Base-by-base conservation (phyloP, 345 rosid species). In the Eucalyptus pumila region DNA sequence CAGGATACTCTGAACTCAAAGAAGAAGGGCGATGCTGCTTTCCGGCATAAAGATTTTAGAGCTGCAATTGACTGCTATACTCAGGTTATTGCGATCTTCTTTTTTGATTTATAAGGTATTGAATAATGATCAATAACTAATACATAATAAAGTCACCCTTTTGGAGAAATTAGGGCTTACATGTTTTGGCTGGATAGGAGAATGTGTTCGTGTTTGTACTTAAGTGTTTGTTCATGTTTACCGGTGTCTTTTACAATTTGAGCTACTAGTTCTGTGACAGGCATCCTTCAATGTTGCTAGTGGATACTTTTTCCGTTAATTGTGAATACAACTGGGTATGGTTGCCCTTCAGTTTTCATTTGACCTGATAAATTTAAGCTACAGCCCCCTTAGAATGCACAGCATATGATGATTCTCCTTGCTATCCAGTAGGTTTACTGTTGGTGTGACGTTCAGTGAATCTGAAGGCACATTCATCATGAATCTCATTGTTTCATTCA, bases 21-120 rank as follows among this genome's bases (percentile, higher is more conserved):
- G 98, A 97, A 97, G 91, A 95, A 93, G 92, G 99, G 99, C 15
- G 99, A 97, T 92, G 94, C 90, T 90, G 97, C 98, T 88, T 97
- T 97, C 90, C 92, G 95, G 90, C 96, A 95, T 91, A 97, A 94
- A 89, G 96, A 96, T 76, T 94, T 94, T 67, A 93, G 91, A 90
- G 93, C 91, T 89, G 98, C 98, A 45, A 93, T 95, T 6, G 98
- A 95, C 88, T 92, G 94, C 89, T 97, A 96, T 90, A 91, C 98
- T 37, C 99, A 95, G 98, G 99, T 96, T 62, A 89, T 49, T 4
- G 47, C 9, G 1, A 40, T 76, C 47, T 76, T 76, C 45, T 76
- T 40, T 37, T 40, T 65, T n/a, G 10, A 76, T 76, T 40, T 11
- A 10, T 10, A 40, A 40, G 27, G 83, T 40, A 37, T 76, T 8